Evolutionary conservation across 2,329 filamentous ascomycete genomes (phyloP).

Genomic region (Paramyrothecium sp.): DNA sequence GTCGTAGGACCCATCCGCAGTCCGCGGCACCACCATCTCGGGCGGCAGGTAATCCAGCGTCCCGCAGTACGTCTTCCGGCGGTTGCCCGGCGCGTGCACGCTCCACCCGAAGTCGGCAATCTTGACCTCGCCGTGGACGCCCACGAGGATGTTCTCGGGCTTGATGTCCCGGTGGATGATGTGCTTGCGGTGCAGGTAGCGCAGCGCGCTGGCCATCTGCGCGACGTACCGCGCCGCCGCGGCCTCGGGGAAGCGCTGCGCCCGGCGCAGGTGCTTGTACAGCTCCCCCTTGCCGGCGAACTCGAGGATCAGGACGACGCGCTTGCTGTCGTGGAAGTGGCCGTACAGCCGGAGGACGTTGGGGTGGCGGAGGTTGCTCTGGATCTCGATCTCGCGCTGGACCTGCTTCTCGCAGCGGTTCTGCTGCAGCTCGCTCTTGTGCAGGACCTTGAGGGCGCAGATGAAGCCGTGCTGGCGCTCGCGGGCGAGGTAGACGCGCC

Average conservation of each 20-base stretch:
- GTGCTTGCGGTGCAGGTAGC: conserved; percentile 27
- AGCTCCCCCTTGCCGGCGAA: conserved; percentile 65
- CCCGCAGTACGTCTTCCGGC: conserved; percentile 20
- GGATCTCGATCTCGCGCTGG: conserved; percentile 70
- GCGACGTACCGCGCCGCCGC: conserved; percentile 71
- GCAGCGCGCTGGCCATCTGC: conserved; percentile 57
- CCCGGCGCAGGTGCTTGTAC: conserved; percentile 68
- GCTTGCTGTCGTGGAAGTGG: conserved; percentile 70
- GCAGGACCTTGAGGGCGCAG: conserved; percentile 69
- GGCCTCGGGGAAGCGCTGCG: conserved; percentile 65
- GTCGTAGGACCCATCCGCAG: conserved; percentile 7
- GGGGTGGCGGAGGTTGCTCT: conserved; percentile 69
- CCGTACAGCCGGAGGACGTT: conserved; percentile 64
- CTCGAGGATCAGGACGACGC: conserved; percentile 71
- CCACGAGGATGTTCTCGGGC: conserved; percentile 32
- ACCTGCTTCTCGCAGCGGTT: conserved; percentile 70
- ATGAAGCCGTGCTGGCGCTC: conserved; percentile 66
- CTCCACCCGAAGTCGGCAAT: conserved; percentile 26
- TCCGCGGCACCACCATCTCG: conserved; percentile 17
- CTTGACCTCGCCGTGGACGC: conserved; percentile 24
- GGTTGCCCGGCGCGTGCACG: conserved; percentile 20
- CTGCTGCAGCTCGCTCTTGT: conserved; percentile 68
- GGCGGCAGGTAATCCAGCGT: conserved; percentile 26
- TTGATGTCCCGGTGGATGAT: conserved; percentile 32
- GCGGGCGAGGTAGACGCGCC: conserved; percentile 69